A percentile compares a stretch with the other conserved stretches of the same genome.
Conservation (phyloP, 2,329 filamentous ascomycete species). For the Camptophora hylomeconis region DNA sequence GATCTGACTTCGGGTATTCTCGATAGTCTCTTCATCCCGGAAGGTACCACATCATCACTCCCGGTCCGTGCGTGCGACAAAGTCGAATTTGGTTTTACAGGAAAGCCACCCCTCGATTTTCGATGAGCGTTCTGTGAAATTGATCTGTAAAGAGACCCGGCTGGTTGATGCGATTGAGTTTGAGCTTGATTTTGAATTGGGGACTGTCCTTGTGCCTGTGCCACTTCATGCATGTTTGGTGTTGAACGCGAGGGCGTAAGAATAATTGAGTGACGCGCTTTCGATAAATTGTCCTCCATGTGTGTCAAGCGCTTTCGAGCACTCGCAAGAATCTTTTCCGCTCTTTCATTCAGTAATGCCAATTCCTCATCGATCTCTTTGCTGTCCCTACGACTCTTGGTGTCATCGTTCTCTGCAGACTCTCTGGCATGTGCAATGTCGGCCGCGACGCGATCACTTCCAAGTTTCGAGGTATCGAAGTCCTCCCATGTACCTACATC, state of each 20-base stretch:
- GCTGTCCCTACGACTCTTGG: conserved; percentile 19
- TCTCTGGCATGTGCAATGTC: conserved; percentile 17
- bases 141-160: conserved; percentile 29
- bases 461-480: conserved; percentile 15
- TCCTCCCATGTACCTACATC: conserved; percentile 18
- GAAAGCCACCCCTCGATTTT: conserved; percentile 8
- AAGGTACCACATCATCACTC: conserved; percentile 27
- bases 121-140: conserved; percentile 21
- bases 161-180: conserved; percentile 28
- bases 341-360: conserved; percentile 63
- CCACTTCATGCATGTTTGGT: conserved; percentile 30
- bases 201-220: too few relatives aligned
- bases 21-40: conserved; percentile 12
- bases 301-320: conserved; percentile 79
- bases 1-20: conserved; percentile 14
- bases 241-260: conserved; percentile 37
- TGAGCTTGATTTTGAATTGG: too few relatives aligned
- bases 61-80: conserved; percentile 25
- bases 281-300: conserved; percentile 82
- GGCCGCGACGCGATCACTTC: conserved; percentile 15
- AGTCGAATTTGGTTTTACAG: conserved; percentile 22
- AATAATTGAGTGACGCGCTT: conserved; percentile 58
- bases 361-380: conserved; percentile 58
- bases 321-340: conserved; percentile 83
- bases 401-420: conserved; percentile 18